These are phyloP conservation scores for Alloascoidea hylecoeti DNA, from an alignment of 805 yeast species.

Conservation along the genomic window DNA sequence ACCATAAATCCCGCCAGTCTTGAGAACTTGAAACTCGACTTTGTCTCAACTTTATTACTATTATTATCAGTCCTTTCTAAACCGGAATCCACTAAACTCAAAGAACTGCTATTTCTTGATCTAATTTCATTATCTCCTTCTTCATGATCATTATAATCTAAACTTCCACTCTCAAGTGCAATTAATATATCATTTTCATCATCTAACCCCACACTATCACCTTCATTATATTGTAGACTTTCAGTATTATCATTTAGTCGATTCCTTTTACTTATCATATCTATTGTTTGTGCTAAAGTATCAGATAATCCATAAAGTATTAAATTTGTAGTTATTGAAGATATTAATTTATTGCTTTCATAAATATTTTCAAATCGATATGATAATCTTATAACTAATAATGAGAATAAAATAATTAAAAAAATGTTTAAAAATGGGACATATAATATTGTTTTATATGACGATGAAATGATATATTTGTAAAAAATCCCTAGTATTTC, in stretches of 20 bases:
- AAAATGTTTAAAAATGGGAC: background rate
- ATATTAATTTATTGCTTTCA: slow-evolving; percentile 40
- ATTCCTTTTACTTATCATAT: slow-evolving; percentile 12
- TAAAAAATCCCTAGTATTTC: too few relatives aligned
- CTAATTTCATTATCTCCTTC: slow-evolving; percentile 5
- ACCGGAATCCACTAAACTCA: too few relatives aligned
- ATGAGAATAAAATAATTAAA: background rate
- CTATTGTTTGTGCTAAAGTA: slow-evolving; percentile 52
- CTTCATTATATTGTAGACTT: slow-evolving; percentile 16
- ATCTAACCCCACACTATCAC: slow-evolving; percentile 17
- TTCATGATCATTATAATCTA: slow-evolving; percentile 5
- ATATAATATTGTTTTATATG: too few relatives aligned
- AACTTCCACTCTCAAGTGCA: too few relatives aligned
- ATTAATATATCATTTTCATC: slow-evolving; percentile 1
- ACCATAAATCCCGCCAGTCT: slow-evolving; percentile 59
- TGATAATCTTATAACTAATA: slow-evolving; percentile 1
- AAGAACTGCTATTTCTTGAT: slow-evolving; percentile 18
- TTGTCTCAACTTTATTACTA: background rate
- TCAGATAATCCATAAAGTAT: slow-evolving; percentile 66
- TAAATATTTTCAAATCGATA: slow-evolving; percentile 17
- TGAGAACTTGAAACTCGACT: slow-evolving; percentile 32
- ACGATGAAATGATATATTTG: too few relatives aligned
- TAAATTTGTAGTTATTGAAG: slow-evolving; percentile 54
- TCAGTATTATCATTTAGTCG: slow-evolving; percentile 8
- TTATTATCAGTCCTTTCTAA: slow-evolving; percentile 11